A percentile compares a stretch with the other conserved stretches of the same genome.
Conservation (phyloP, 805 yeast species). For the Pichia heedii region DNA sequence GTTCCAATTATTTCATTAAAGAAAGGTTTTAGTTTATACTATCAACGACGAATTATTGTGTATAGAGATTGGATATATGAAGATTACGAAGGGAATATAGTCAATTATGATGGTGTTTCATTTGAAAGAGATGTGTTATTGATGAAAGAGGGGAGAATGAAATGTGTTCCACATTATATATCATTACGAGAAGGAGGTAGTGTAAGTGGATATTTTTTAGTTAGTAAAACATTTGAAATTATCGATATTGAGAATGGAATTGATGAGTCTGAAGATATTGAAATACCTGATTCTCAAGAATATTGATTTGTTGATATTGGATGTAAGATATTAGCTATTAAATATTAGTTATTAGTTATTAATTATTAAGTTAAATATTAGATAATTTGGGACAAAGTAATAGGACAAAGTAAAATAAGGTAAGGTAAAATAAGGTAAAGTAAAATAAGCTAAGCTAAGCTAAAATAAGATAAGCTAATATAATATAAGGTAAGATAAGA, state of each 20-base stretch:
- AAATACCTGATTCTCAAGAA: neutral
- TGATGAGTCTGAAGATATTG: neutral
- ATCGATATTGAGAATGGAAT: neutral
- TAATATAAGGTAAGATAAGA: too few relatives aligned
- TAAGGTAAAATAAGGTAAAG: too few relatives aligned
- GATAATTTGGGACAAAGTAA: too few relatives aligned
- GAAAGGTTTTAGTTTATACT: too few relatives aligned
- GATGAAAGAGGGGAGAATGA: neutral
- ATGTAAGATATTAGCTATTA: neutral
- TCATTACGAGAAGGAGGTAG: neutral
- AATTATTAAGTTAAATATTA: too few relatives aligned
- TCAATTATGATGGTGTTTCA: neutral
- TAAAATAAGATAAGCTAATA: too few relatives aligned
- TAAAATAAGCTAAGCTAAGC: too few relatives aligned
- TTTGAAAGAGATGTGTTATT: neutral
- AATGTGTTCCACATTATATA: neutral
- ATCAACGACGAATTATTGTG: neutral
- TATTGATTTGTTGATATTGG: neutral
- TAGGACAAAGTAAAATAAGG: too few relatives aligned
- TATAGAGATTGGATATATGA: neutral
- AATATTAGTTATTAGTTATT: neutral
- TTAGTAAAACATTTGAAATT: neutral
- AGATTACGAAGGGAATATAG: neutral
- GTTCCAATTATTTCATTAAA: neutral
- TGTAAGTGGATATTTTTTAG: neutral